Conservation (phyloP, 225 moss, liverwort and hornwort species). For the Sphagnum tenellum region DNA sequence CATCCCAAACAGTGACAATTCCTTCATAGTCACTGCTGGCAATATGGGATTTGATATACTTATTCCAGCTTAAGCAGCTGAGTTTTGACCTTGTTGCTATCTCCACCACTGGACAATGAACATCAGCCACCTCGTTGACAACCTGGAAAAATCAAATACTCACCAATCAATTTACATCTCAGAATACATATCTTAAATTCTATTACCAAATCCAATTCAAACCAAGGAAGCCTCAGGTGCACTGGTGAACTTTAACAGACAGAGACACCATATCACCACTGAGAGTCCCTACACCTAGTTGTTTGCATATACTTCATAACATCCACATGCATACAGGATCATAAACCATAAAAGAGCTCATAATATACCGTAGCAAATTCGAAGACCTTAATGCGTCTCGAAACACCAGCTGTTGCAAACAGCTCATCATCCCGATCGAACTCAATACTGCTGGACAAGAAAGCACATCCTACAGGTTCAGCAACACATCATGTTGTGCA, state of each 20-base stretch:
- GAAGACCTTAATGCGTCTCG: slow-evolving; percentile 90
- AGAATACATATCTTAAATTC: no score
- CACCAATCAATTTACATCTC: no score
- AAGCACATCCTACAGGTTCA: neutral
- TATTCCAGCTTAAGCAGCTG: slow-evolving; percentile 97
- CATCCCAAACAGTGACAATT: slow-evolving; percentile 97
- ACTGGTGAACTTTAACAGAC: no score
- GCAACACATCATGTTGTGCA: no score
- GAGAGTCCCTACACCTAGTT: no score
- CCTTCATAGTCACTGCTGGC: slow-evolving; percentile 99
- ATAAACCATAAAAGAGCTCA: no score
- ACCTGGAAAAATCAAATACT: slow-evolving; percentile 33
- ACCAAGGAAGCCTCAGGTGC: no score
- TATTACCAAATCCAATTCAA: no score
- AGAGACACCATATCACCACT: no score
- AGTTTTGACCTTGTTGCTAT: slow-evolving; percentile 91
- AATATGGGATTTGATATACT: slow-evolving; percentile 86
- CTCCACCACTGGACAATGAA: slow-evolving; percentile 92
- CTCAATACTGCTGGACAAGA: slow-evolving; percentile 65
- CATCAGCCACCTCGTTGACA: slow-evolving; percentile 90
- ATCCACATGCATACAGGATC: no score
- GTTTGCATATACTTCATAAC: no score
- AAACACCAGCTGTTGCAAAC: slow-evolving; percentile 99
- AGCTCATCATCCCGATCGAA: slow-evolving; percentile 95
- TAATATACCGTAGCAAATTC: slow-evolving; percentile 75